These are phyloP conservation scores for Fusarium sublunatum DNA, from an alignment of 2,329 filamentous ascomycete genomes.

Conservation along the genomic window DNA sequence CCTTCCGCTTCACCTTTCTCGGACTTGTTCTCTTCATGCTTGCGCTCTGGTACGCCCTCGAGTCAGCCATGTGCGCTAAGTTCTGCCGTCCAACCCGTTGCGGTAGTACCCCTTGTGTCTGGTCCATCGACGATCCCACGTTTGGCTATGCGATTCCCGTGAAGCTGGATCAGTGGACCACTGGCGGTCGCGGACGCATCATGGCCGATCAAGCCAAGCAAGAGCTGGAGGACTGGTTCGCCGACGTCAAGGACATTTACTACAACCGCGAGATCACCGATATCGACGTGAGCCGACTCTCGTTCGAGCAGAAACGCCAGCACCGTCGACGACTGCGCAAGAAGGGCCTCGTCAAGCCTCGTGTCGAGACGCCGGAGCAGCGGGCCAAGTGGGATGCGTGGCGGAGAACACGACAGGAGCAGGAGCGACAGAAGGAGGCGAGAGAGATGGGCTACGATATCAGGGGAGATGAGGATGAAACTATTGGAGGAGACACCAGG, in stretches of 20 bases:
- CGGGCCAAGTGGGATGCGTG: constrained; percentile 58
- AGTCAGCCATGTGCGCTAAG: constrained; percentile 62
- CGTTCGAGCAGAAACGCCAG: constrained; percentile 60
- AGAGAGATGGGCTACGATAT: constrained; percentile 56
- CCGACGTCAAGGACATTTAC: constrained; percentile 60
- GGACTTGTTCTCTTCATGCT: constrained; percentile 59
- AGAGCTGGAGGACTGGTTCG: constrained; percentile 59
- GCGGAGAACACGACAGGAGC: constrained; percentile 55
- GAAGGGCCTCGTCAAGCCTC: constrained; percentile 55
- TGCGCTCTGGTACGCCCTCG: constrained; percentile 65
- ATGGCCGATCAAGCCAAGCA: constrained; percentile 54
- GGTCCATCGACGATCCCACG: constrained; percentile 67
- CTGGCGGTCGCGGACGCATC: constrained; percentile 61
- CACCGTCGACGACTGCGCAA: constrained; percentile 63
- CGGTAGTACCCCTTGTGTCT: constrained; percentile 60
- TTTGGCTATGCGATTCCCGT: constrained; percentile 71
- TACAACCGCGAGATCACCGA: constrained; percentile 59
- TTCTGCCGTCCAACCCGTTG: constrained; percentile 68
- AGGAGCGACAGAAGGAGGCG: constrained; percentile 54
- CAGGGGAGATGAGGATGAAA: constrained; percentile 48
- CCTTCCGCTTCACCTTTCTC: constrained; percentile 61
- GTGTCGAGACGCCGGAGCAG: constrained; percentile 55
- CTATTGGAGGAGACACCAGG: constrained; percentile 47
- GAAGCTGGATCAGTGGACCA: constrained; percentile 71
- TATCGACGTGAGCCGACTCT: constrained; percentile 57